Evolutionary conservation across 805 yeast genomes (phyloP).

Genomic region (Candida endomychidarum): DNA sequence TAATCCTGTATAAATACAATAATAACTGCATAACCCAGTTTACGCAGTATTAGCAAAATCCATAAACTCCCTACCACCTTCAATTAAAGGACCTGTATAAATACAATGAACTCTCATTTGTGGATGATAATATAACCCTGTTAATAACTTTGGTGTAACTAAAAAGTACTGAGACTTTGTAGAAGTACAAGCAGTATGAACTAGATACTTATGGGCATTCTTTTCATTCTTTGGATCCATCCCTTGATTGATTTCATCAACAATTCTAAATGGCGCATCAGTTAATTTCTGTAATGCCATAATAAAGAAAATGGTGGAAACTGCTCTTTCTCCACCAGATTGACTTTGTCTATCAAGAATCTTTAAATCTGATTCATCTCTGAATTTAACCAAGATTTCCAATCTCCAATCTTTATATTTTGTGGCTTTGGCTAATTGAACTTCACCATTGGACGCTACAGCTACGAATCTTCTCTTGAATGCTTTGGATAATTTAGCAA

Average conservation of each 20-base stretch:
- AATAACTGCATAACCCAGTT: not conserved
- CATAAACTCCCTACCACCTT: conserved; percentile 24
- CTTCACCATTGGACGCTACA: conserved; percentile 88
- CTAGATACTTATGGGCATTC: conserved; percentile 80
- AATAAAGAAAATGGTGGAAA: conserved; percentile 85
- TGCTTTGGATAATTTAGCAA: conserved; percentile 55
- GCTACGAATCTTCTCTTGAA: conserved; percentile 66
- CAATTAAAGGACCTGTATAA: conserved; percentile 37
- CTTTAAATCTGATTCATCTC: conserved; percentile 71
- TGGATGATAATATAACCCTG: conserved; percentile 72
- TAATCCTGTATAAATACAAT: not conserved
- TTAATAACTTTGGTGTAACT: conserved; percentile 87
- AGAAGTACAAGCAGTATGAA: conserved; percentile 68
- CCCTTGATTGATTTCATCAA: conserved; percentile 98
- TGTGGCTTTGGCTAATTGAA: conserved; percentile 54
- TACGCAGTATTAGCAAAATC: conserved; percentile 23
- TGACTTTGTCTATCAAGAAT: conserved; percentile 83
- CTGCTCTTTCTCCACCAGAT: conserved; percentile 98
- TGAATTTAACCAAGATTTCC: conserved; percentile 79
- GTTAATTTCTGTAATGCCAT: conserved; percentile 89
- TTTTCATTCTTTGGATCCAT: conserved; percentile 95
- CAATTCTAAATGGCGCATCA: conserved; percentile 87
- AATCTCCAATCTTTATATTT: conserved; percentile 76
- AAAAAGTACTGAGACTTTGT: conserved; percentile 79
- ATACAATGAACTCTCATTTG: conserved; percentile 87